A percentile compares a stretch with the other conserved stretches of the same genome.
Evolutionary conservation across 2,329 filamentous ascomycete genomes (phyloP).

Genomic region (Aspergillus fijiensis): DNA sequence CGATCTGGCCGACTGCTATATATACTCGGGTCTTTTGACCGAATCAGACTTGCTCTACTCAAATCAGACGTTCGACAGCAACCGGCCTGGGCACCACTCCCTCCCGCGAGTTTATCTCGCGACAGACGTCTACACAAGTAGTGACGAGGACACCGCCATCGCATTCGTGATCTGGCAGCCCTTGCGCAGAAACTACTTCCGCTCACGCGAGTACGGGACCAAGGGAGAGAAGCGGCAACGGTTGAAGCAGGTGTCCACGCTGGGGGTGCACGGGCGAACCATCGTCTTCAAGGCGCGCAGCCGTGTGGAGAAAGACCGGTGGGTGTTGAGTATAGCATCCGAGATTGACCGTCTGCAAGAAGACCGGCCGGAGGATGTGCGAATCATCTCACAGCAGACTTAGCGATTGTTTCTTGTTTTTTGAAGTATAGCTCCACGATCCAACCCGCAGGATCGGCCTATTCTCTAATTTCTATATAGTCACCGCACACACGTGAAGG

Average conservation of each 20-base stretch:
- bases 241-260: conserved; percentile 58
- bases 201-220: conserved; percentile 40
- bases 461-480: neutral
- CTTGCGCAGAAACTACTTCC: conserved; percentile 57
- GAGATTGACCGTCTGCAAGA: conserved; percentile 63
- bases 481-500: neutral
- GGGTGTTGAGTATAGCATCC: conserved; percentile 64
- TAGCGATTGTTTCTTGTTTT: neutral
- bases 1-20: conserved; percentile 62
- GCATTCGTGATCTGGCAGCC: conserved; percentile 68
- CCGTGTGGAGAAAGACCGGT: conserved; percentile 65
- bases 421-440: neutral
- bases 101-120: conserved; percentile 60
- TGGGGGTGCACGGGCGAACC: conserved; percentile 61
- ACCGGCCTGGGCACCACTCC: conserved; percentile 59
- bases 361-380: conserved; percentile 49
- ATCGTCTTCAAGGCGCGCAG: conserved; percentile 67
- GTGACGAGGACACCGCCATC: conserved; percentile 65
- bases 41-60: conserved; percentile 63
- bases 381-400: conserved; percentile 31
- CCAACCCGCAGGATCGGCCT: too few species aligned
- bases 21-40: conserved; percentile 64
- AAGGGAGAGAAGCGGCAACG: conserved; percentile 45
- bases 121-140: conserved; percentile 60
- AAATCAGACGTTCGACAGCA: conserved; percentile 64